Conservation (phyloP, 495 filamentous ascomycete genomes). For the Pseudoneurospora amorphoporcata region DNA sequence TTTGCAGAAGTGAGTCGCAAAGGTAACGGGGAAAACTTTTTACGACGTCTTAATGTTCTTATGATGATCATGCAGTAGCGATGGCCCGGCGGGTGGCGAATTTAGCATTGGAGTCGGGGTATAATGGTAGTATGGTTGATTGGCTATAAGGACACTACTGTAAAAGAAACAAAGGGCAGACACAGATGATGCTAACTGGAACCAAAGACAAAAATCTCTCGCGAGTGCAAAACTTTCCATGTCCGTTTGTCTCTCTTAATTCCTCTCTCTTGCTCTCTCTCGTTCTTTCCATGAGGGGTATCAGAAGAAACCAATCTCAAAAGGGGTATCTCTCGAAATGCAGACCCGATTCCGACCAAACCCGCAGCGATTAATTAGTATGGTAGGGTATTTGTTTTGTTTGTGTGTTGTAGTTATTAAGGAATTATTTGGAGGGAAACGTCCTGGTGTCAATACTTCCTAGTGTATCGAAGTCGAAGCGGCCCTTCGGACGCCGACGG, state of each 20-base stretch:
- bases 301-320: constrained; percentile 40
- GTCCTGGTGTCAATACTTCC: constrained; percentile 7
- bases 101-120: not conserved
- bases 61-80: not conserved
- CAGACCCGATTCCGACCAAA: constrained; percentile 43
- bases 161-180: not conserved
- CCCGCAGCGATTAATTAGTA: constrained; percentile 26
- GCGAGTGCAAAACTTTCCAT: not conserved
- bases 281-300: constrained; percentile 21
- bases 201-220: not conserved
- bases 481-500: constrained; percentile 3
- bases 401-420: constrained; percentile 9
- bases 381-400: constrained; percentile 18
- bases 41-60: not conserved
- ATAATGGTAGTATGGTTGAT: not conserved
- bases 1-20: constrained; percentile 23
- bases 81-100: not conserved
- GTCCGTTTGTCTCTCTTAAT: not conserved
- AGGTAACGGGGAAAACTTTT: not conserved
- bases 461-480: constrained; percentile 10
- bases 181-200: not conserved
- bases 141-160: not conserved
- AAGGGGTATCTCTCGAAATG: constrained; percentile 44
- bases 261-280: not conserved
- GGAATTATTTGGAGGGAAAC: constrained; percentile 17